A percentile compares a stretch with the other conserved stretches of the same genome.
Evolutionary conservation across 768 basidiomycete genomes (phyloP).

Genomic region (Leucosporidium yakuticum): DNA sequence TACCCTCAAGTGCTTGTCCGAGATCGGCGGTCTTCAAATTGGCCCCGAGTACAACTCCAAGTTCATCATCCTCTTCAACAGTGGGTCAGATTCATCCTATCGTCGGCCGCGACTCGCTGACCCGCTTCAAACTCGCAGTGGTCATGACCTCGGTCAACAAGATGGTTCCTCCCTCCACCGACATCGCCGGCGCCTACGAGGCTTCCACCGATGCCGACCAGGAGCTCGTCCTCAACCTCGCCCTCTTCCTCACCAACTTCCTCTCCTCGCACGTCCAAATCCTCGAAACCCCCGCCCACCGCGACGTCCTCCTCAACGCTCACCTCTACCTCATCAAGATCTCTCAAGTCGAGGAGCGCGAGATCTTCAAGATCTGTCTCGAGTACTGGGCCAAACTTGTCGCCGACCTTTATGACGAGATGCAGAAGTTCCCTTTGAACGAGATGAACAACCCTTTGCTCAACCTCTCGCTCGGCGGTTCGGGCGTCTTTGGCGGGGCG

Average conservation of each 20-base stretch:
- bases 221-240: constrained; percentile 92
- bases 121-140: constrained; percentile 1
- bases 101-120: constrained; percentile 91
- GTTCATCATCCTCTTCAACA: constrained; percentile 89
- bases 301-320: constrained; percentile 88
- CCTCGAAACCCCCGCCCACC: constrained; percentile 85
- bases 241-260: constrained; percentile 96
- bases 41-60: constrained; percentile 96
- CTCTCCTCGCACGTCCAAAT: constrained; percentile 84
- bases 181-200: constrained; percentile 85
- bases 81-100: too few relatives aligned
- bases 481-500: constrained; percentile 39
- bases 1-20: constrained; percentile 90
- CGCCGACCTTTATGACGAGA: constrained; percentile 92
- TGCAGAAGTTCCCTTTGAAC: constrained; percentile 67
- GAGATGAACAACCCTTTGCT: constrained; percentile 78
- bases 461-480: constrained; percentile 73
- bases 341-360: constrained; percentile 94
- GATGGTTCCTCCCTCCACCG: constrained; percentile 89
- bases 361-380: constrained; percentile 98
- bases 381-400: constrained; percentile 98
- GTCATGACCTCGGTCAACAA: constrained; percentile 54
- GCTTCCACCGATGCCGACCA: constrained; percentile 87
- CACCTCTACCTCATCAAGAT: constrained; percentile 98
- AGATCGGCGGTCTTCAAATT: constrained; percentile 89